A percentile compares a stretch with the other conserved stretches of the same genome.
These are phyloP conservation scores for Davidsoniella neocaledoniae DNA, from an alignment of 2,329 filamentous ascomycete genomes.

Conservation along the genomic window DNA sequence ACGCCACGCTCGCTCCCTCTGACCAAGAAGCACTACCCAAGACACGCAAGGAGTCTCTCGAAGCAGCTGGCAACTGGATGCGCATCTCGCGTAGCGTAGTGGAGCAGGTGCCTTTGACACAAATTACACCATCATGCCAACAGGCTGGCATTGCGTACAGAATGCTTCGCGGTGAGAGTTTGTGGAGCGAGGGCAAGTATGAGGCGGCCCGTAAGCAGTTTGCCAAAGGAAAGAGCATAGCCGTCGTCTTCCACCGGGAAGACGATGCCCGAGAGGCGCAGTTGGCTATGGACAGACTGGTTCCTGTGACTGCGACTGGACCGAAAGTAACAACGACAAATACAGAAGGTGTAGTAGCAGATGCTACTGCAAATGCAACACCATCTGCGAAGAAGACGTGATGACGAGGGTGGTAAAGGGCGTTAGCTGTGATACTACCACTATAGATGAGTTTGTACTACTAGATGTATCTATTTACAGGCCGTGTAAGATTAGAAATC, in stretches of 20 bases:
- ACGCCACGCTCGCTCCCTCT: conserved; percentile 6
- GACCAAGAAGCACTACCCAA: conserved; percentile 9
- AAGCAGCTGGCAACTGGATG: conserved; percentile 9
- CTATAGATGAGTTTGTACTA: too few species aligned
- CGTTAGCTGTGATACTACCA: too few species aligned
- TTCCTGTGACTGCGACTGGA: neutral
- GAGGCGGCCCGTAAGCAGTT: conserved; percentile 6
- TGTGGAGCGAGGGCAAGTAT: conserved; percentile 11
- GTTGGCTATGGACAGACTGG: conserved; percentile 1
- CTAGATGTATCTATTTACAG: too few species aligned
- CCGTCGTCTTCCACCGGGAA: too few species aligned
- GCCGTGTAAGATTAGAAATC: too few species aligned
- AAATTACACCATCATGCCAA: conserved; percentile 6
- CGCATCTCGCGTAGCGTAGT: conserved; percentile 5
- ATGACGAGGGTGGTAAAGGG: neutral
- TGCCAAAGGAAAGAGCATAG: neutral
- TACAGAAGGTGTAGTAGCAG: too few species aligned
- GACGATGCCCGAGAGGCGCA: neutral
- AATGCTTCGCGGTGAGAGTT: conserved; percentile 8
- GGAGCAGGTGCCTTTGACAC: conserved; percentile 1
- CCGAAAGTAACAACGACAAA: neutral
- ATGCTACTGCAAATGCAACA: too few species aligned
- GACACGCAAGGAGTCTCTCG: conserved; percentile 2
- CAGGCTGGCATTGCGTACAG: conserved; percentile 5
- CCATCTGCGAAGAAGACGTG: too few species aligned